These are phyloP conservation scores for Diaporthe amygdali DNA, from an alignment of 2,329 filamentous ascomycete genomes.

Conservation along the genomic window DNA sequence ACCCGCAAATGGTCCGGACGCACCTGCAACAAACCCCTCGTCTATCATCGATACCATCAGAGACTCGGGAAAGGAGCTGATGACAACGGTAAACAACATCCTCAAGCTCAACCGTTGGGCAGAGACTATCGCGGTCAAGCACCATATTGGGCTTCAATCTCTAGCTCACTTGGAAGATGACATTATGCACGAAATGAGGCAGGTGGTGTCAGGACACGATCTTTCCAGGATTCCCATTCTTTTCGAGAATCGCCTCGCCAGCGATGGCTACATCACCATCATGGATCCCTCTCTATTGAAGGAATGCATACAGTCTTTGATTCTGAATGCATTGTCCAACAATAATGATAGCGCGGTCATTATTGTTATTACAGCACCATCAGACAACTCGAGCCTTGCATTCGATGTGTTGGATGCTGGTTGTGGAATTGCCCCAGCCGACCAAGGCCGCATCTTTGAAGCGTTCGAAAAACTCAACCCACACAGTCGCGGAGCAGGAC, in stretches of 20 bases:
- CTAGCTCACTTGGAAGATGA: conserved; percentile 34
- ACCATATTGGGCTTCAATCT: background rate
- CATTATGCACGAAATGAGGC: conserved; percentile 35
- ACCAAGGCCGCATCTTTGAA: conserved; percentile 46
- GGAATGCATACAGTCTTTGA: conserved; percentile 46
- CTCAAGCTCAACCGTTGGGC: conserved; percentile 45
- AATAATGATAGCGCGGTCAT: conserved; percentile 42
- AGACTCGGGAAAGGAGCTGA: conserved; percentile 46
- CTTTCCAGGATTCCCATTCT: conserved; percentile 36
- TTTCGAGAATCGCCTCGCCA: conserved; percentile 36
- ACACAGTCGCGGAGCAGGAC: conserved; percentile 44
- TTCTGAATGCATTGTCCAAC: conserved; percentile 48
- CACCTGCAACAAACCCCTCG: conserved; percentile 16
- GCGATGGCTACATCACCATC: conserved; percentile 36
- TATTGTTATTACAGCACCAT: conserved; percentile 36
- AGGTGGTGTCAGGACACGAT: conserved; percentile 36
- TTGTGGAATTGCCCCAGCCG: conserved; percentile 39
- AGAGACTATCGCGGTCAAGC: conserved; percentile 34
- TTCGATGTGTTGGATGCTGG: conserved; percentile 51
- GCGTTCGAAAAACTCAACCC: conserved; percentile 47
- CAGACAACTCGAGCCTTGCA: conserved; percentile 36
- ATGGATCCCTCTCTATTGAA: conserved; percentile 44
- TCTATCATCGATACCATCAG: conserved; percentile 41
- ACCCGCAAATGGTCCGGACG: background rate
- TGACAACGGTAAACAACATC: conserved; percentile 50